These are phyloP conservation scores for Sedum album DNA, from an alignment of 164 flowering plant genomes.

Conservation along the genomic window DNA sequence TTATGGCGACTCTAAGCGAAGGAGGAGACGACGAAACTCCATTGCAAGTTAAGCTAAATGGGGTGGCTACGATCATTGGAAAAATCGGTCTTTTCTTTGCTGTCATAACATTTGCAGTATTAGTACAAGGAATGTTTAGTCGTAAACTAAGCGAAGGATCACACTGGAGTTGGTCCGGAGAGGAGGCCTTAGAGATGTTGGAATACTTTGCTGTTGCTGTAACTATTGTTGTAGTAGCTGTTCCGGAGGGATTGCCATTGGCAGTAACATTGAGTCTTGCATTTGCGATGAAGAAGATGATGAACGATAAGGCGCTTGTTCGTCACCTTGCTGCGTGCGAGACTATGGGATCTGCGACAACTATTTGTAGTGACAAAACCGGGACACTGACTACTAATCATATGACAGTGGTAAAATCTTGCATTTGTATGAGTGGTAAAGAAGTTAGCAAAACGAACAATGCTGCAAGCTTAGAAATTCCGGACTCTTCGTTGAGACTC, in stretches of 20 bases:
- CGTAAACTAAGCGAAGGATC: slow-evolving; percentile 42
- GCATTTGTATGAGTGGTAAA: slow-evolving; percentile 47
- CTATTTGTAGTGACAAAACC: slow-evolving; percentile 75
- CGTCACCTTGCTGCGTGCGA: slow-evolving; percentile 77
- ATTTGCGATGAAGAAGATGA: slow-evolving; percentile 87
- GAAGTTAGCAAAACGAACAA: slow-evolving; percentile 24
- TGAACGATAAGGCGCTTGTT: slow-evolving; percentile 80
- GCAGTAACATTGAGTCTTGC: slow-evolving; percentile 83
- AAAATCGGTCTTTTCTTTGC: slow-evolving; percentile 75
- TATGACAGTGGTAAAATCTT: slow-evolving; percentile 74
- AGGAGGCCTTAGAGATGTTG: slow-evolving; percentile 51
- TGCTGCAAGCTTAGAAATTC: slow-evolving; percentile 33
- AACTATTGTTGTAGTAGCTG: slow-evolving; percentile 79
- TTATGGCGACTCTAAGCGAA: slow-evolving; percentile 80
- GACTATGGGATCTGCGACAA: slow-evolving; percentile 80
- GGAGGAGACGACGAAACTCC: slow-evolving; percentile 91
- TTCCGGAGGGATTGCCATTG: slow-evolving; percentile 76
- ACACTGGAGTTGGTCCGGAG: slow-evolving; percentile 52
- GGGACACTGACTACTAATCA: slow-evolving; percentile 75
- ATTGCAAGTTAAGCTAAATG: slow-evolving; percentile 73
- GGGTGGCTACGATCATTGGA: slow-evolving; percentile 84
- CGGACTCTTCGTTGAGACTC: slow-evolving; percentile 33
- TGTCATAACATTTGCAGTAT: slow-evolving; percentile 68
- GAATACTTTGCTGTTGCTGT: slow-evolving; percentile 76
- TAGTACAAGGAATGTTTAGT: slow-evolving; percentile 49